Conservation (phyloP, 2,329 filamentous ascomycete species). For the Colletotrichum plurivorum region DNA sequence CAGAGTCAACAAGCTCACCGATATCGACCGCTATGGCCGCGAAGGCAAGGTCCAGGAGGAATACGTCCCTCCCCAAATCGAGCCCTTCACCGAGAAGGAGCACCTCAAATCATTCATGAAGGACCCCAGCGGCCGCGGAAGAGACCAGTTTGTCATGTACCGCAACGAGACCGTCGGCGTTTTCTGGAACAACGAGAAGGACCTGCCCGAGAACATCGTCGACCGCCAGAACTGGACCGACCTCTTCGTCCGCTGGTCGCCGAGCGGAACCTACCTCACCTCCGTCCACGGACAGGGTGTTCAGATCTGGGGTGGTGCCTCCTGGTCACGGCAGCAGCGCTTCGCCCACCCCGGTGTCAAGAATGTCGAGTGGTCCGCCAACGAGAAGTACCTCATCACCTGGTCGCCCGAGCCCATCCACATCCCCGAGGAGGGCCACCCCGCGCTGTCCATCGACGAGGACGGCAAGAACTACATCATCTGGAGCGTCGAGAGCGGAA, state of each 20-base stretch:
- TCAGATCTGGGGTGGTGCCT: constrained; percentile 93
- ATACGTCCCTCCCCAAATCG: constrained; percentile 85
- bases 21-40: constrained; percentile 95
- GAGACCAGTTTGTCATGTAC: constrained; percentile 97
- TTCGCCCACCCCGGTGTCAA: constrained; percentile 97
- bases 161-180: constrained; percentile 92
- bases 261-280: constrained; percentile 91
- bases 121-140: constrained; percentile 82
- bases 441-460: constrained; percentile 88
- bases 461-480: constrained; percentile 99
- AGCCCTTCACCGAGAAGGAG: constrained; percentile 91
- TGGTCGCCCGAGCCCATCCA: constrained; percentile 97
- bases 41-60: constrained; percentile 95
- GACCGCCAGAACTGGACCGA: constrained; percentile 98
- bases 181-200: constrained; percentile 98
- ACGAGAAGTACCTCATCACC: constrained; percentile 93
- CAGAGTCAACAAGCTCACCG: constrained; percentile 96
- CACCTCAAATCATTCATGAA: constrained; percentile 94
- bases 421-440: constrained; percentile 89
- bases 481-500: constrained; percentile 93
- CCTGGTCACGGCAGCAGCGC: constrained; percentile 91
- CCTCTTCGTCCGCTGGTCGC: constrained; percentile 98
- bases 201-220: constrained; percentile 87
- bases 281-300: constrained; percentile 97
- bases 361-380: constrained; percentile 94